These are phyloP conservation scores for Colletotrichum agaves DNA, from an alignment of 2,329 filamentous ascomycete species.

Conservation along the genomic window DNA sequence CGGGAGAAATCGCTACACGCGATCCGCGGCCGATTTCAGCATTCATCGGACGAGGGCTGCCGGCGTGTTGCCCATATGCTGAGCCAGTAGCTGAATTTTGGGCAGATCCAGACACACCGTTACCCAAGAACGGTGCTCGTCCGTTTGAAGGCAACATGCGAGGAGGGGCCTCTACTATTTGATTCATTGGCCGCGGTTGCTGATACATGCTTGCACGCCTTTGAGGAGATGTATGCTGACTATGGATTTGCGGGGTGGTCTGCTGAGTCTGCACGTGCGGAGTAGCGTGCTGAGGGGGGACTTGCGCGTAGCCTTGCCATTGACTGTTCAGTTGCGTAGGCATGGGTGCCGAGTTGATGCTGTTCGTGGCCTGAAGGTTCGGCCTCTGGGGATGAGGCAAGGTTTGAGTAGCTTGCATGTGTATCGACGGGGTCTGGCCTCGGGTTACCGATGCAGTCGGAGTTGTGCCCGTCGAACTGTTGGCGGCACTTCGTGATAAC, in stretches of 20 bases:
- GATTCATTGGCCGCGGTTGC: background rate
- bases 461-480: background rate
- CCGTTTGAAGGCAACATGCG: slow-evolving; percentile 24
- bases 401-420: slow-evolving; percentile 1
- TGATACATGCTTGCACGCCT: slow-evolving; percentile 8
- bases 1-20: background rate
- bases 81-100: background rate
- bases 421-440: background rate
- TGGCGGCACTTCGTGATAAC: background rate
- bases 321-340: slow-evolving; percentile 14
- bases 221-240: slow-evolving; percentile 3
- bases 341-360: slow-evolving; percentile 22
- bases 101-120: background rate
- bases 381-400: background rate
- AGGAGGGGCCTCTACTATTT: background rate
- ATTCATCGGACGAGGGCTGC: slow-evolving; percentile 1
- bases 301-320: slow-evolving; percentile 13
- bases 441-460: background rate
- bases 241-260: too few relatives aligned
- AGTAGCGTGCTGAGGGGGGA: background rate
- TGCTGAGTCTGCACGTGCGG: background rate
- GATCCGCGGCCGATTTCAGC: background rate
- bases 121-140: slow-evolving; percentile 7
- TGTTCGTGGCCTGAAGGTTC: background rate
- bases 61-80: background rate